Conservation (phyloP, 495 filamentous ascomycete genomes). For the Penicillium malachiteum region DNA sequence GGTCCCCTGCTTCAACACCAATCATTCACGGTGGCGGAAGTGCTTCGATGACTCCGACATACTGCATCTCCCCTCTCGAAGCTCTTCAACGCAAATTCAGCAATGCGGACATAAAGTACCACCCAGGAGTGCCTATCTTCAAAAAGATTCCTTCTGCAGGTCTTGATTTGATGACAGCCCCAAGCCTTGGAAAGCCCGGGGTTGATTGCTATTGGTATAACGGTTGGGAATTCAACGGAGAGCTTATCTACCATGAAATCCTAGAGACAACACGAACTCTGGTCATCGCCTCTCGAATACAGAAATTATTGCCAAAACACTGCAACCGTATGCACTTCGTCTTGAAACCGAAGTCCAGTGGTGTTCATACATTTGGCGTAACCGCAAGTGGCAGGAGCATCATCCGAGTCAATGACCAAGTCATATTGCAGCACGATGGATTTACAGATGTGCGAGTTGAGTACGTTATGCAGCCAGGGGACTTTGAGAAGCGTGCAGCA, state of each 20-base stretch:
- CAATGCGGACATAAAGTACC: background rate
- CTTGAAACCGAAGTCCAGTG: background rate
- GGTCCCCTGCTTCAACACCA: slow-evolving; percentile 1
- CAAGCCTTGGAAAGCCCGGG: background rate
- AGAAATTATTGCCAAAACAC: background rate
- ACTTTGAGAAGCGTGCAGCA: slow-evolving; percentile 1
- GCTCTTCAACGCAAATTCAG: slow-evolving; percentile 1
- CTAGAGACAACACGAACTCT: background rate
- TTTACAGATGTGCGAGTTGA: slow-evolving; percentile 5
- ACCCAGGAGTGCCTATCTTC: slow-evolving; percentile 7
- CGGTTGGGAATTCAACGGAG: slow-evolving; percentile 1
- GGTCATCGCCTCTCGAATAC: slow-evolving; percentile 1
- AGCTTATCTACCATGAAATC: slow-evolving; percentile 4
- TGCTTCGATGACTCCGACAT: background rate
- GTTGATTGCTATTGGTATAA: slow-evolving; percentile 10
- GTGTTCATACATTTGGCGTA: slow-evolving; percentile 4
- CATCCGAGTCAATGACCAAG: background rate
- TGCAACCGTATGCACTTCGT: slow-evolving; percentile 2
- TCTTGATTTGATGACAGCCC: background rate
- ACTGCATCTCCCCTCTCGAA: slow-evolving; percentile 3
- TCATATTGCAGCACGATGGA: slow-evolving; percentile 1
- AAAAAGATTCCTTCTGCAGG: slow-evolving; percentile 1
- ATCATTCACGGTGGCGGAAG: slow-evolving; percentile 4
- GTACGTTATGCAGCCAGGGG: slow-evolving; percentile 8
- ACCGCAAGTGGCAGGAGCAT: slow-evolving; percentile 5